Percentiles rank a stretch among this genome's conserved stretches.
phyloP scores from a whole-genome alignment of 1,284 basidiomycete species.

The Papiliotrema flavescens region DNA sequence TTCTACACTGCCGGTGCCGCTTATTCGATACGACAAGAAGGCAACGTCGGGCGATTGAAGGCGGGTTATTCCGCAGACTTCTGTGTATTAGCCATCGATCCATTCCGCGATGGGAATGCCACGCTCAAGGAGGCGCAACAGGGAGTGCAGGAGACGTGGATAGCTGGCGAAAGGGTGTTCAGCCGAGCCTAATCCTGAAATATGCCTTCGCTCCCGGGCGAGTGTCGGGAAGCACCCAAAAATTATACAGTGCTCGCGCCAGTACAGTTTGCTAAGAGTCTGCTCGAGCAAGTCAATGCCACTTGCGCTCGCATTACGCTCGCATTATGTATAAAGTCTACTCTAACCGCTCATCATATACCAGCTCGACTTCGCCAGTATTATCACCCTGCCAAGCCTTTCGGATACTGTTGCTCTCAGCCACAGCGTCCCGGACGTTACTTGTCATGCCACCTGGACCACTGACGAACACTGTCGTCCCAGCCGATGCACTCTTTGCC shows the following conservation, averaged over 20 bases:
- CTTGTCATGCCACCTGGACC: slow-evolving; percentile 26
- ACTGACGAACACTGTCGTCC: slow-evolving; percentile 22
- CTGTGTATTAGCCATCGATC: slow-evolving; percentile 25
- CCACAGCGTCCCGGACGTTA: slow-evolving; percentile 22
- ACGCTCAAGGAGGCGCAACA: slow-evolving; percentile 24
- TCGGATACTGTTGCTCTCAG: slow-evolving; percentile 12
- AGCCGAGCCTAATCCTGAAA: too few species aligned
- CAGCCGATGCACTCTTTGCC: slow-evolving; percentile 4
- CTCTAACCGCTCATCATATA: slow-evolving; percentile 23
- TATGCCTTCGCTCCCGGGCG: too few species aligned
- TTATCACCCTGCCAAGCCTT: slow-evolving; percentile 22
- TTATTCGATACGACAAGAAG: slow-evolving; percentile 13
- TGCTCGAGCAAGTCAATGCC: too few species aligned
- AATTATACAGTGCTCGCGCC: too few species aligned
- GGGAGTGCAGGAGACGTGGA: slow-evolving; percentile 27
- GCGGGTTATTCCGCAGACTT: slow-evolving; percentile 31
- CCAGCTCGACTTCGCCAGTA: slow-evolving; percentile 20
- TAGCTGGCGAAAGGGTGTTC: slow-evolving; percentile 16
- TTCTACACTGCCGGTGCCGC: slow-evolving; percentile 22
- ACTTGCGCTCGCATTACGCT: too few species aligned
- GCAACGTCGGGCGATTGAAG: slow-evolving; percentile 15
- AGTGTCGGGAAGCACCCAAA: too few species aligned
- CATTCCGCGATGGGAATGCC: slow-evolving; percentile 24
- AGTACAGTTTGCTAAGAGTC: too few species aligned
- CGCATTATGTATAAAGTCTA: background rate